Base-by-base conservation (phyloP, 1,284 basidiomycete genomes). In the Tylopilus orsonianus region DNA sequence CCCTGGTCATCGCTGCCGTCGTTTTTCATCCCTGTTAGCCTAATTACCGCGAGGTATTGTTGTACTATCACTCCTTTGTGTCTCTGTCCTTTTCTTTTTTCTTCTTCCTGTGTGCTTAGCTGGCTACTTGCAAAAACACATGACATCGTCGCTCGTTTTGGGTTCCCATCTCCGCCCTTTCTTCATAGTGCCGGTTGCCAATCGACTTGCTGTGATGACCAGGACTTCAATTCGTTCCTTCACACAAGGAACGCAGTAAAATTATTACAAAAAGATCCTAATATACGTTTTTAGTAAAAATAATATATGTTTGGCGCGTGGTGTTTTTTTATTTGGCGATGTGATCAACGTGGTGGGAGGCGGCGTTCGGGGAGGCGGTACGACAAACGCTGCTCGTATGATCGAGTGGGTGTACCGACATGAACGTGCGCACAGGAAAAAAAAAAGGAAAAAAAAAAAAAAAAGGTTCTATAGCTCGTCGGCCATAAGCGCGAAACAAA, bases 11-110 rank as follows among this genome's bases (percentile, higher is more conserved):
- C 30, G 33, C 23, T 41, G 32, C 14, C 44, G 6, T 19, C 20
- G 20, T 39, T 45, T 34, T 13, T 14, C 40, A 19, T 5, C 38
- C 35, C 26, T 40, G 36, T 30, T 56, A 58, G 38, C 35, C 52
- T 61, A 64, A 63, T 49, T 47, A 41, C 29, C 8, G 14, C 38
- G 30, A 55, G 56, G 52, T 50, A 46, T 51, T 34, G 45, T 42
- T 66, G 62, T 68, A 68, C 48, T 48, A 61, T 43, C 55, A 48
- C 50, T 66, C 59, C 4, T 57, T 61, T 60, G 46, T 46, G 48
- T 45, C 26, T 44, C 12, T 34, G 2, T 40, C 8, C 22, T 19
- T 18, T 43, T 32, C 45, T 45, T 18, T 19, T 55, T 16, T 41
- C 26, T 48, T 44, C 20, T 19, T 55, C 43, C 30, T 48, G 47